phyloP scores from a whole-genome alignment of 2,329 filamentous ascomycete species.

The Berkeleyomyces basicola region DNA sequence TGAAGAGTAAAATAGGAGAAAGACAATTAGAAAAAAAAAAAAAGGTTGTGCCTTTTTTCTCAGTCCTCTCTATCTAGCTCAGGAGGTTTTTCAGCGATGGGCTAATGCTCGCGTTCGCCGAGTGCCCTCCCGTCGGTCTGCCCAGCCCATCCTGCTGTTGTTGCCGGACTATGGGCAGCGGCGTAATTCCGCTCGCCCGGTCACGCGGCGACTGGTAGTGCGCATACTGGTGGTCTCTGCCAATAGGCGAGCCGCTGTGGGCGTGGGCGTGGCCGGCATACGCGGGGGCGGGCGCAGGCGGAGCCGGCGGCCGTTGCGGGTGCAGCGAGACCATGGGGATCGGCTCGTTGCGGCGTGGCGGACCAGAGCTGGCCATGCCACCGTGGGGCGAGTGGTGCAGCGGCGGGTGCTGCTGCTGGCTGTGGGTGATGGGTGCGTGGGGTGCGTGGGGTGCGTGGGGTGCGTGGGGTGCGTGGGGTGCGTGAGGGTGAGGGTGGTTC shows the following conservation, averaged over 20 bases:
- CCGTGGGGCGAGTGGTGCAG: constrained; percentile 8
- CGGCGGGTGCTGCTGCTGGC: not conserved
- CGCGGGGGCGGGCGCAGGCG: not conserved
- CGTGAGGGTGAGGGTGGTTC: not conserved
- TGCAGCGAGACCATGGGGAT: constrained; percentile 3
- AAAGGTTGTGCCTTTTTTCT: not conserved
- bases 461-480: not conserved
- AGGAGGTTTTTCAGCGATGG: constrained; percentile 60
- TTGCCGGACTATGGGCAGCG: not conserved
- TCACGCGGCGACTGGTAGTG: constrained; percentile 2
- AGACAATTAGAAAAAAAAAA: not conserved
- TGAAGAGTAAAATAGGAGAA: not conserved
- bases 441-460: not conserved
- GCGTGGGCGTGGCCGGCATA: not conserved
- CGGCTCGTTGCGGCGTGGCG: constrained; percentile 3
- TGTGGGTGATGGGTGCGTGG: not conserved
- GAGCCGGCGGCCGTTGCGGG: not conserved
- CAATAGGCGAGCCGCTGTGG: constrained; percentile 7
- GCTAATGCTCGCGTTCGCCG: constrained; percentile 45
- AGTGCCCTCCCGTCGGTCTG: constrained; percentile 35
- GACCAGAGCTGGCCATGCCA: not conserved
- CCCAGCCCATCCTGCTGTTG: constrained; percentile 20
- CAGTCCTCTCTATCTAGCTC: constrained; percentile 29
- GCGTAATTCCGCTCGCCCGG: not conserved
- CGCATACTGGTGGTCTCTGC: constrained; percentile 15